These are phyloP conservation scores for Pulveroboletus sp. DNA, from an alignment of 768 basidiomycete species.

Conservation along the genomic window DNA sequence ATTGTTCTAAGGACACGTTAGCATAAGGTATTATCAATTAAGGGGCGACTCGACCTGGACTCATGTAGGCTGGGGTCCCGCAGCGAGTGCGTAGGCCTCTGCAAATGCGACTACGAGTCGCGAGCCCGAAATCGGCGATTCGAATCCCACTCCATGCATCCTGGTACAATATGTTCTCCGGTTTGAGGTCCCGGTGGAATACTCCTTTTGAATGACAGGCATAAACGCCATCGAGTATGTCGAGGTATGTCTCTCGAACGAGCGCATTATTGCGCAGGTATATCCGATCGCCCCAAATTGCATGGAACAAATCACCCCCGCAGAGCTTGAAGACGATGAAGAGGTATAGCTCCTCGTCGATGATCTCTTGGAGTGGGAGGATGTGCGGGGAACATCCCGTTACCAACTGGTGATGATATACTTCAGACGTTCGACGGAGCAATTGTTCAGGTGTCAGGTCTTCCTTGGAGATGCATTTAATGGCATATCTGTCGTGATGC, in stretches of 20 bases:
- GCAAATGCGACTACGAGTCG: constrained; percentile 44
- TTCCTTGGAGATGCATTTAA: constrained; percentile 71
- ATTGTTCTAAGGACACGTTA: constrained; percentile 40
- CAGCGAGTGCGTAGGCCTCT: constrained; percentile 52
- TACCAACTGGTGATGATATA: constrained; percentile 51
- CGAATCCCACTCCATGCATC: constrained; percentile 49
- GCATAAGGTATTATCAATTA: background rate
- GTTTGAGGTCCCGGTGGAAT: constrained; percentile 86
- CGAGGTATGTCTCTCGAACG: constrained; percentile 67
- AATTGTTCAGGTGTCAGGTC: constrained; percentile 52
- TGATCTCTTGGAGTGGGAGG: constrained; percentile 61
- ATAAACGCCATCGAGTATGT: constrained; percentile 75
- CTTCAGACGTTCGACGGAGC: constrained; percentile 64
- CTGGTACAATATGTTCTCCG: constrained; percentile 71
- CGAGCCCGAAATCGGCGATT: constrained; percentile 78
- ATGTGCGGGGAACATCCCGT: constrained; percentile 54
- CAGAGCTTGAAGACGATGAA: constrained; percentile 65
- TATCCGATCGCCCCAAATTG: constrained; percentile 55
- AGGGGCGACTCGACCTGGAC: constrained; percentile 49
- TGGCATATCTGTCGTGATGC: constrained; percentile 49
- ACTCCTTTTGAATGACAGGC: constrained; percentile 68
- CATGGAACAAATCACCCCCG: constrained; percentile 63
- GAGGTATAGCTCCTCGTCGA: constrained; percentile 56
- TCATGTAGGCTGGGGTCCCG: constrained; percentile 65
- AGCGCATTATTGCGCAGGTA: constrained; percentile 58